Conservation (phyloP, 495 filamentous ascomycete genomes). For the Aspergillus sclerotioniger region DNA sequence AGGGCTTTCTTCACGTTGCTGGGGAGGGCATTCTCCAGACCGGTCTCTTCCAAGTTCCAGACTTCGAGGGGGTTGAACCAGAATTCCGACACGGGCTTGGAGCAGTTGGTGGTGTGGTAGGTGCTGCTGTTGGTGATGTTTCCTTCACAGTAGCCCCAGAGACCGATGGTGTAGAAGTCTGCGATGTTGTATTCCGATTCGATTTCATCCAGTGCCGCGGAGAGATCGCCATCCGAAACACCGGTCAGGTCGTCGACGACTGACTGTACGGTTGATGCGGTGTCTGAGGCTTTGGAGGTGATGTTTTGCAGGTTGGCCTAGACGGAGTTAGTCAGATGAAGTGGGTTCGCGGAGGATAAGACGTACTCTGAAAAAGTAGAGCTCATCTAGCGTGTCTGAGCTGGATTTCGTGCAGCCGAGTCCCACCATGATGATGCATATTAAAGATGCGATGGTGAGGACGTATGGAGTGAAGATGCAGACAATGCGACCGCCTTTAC, state of each 20-base stretch:
- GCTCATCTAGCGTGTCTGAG: constrained; percentile 41
- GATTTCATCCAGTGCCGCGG: constrained; percentile 30
- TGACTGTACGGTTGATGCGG: constrained; percentile 25
- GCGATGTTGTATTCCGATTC: constrained; percentile 56
- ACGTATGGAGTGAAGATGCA: constrained; percentile 81
- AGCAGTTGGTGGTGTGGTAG: constrained; percentile 49
- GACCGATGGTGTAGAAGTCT: constrained; percentile 75
- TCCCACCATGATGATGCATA: constrained; percentile 71
- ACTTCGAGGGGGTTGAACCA: constrained; percentile 70
- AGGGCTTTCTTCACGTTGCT: constrained; percentile 62
- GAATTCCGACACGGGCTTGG: constrained; percentile 60
- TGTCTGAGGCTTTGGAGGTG: constrained; percentile 31
- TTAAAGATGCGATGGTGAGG: constrained; percentile 68
- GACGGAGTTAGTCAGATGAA: constrained; percentile 14
- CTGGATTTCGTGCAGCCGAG: constrained; percentile 68
- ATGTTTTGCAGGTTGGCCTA: constrained; percentile 44
- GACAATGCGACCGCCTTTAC: constrained; percentile 70
- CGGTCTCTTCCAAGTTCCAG: constrained; percentile 59
- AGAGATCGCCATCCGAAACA: constrained; percentile 33
- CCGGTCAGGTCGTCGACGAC: constrained; percentile 26
- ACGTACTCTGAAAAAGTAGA: constrained; percentile 74
- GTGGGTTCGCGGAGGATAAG: not conserved
- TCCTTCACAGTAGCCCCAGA: constrained; percentile 86
- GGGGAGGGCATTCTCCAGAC: constrained; percentile 58
- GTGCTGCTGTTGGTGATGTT: constrained; percentile 48